These are phyloP conservation scores for Alternaria brassicicola DNA, from an alignment of 2,329 filamentous ascomycete genomes.

Conservation along the genomic window DNA sequence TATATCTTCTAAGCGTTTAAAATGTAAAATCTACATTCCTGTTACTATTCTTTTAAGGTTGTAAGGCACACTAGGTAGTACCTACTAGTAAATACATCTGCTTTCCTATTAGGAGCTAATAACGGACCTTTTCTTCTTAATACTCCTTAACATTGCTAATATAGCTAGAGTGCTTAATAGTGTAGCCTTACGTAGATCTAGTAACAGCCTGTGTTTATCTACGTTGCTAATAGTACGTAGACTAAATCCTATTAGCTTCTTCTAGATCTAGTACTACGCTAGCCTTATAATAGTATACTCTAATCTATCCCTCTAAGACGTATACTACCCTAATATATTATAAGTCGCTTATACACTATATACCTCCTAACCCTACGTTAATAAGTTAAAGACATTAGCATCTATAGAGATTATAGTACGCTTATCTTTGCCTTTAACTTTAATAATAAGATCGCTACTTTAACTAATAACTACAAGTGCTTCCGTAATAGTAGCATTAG, in stretches of 20 bases:
- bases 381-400: not conserved
- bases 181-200: constrained; percentile 3
- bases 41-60: not conserved
- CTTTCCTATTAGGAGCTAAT: not conserved
- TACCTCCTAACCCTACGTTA: not conserved
- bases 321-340: not conserved
- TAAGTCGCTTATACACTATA: not conserved
- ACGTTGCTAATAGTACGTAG: not conserved
- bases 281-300: not conserved
- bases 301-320: not conserved
- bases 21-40: not conserved
- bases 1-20: not conserved
- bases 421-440: constrained; percentile 4
- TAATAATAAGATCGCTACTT: not conserved
- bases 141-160: not conserved
- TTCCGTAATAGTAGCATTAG: constrained; percentile 10
- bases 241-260: not conserved
- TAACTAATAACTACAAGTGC: constrained; percentile 1
- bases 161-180: constrained; percentile 2
- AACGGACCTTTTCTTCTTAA: not conserved
- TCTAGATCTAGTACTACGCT: constrained; percentile 2
- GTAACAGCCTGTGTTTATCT: constrained; percentile 5
- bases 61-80: not conserved
- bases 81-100: not conserved
- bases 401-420: not conserved